Base-by-base conservation (phyloP, 75 land plant species). In the Picea sitchensis region DNA sequence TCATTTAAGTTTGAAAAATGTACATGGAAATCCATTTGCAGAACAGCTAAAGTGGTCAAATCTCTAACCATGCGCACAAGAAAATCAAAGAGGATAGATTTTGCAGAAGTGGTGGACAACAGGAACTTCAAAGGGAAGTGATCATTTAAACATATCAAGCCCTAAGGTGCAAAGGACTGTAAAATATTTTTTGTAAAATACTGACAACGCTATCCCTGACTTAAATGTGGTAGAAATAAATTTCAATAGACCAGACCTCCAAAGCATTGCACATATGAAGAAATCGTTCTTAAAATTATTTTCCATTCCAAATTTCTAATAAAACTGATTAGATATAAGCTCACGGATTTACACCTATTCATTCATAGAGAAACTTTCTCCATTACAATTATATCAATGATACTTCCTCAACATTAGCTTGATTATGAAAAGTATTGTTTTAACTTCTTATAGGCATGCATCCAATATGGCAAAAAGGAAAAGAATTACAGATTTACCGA, bases 401-500 rank as follows among this genome's bases (percentile, higher is more conserved):
- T 12, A 41, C 36, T 65, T 67, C 41, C 7, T 44, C 51, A n/a
- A 71, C 44, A 44, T 44, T 71, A 44, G 73, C 47, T 17, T 69
- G n/a, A n/a, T 69, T 69, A 51, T 51, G 47, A 17, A 69, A 69
- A 17, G n/a, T 38, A 69, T 69, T 69, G 51, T 68, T 36, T 69
- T 21, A n/a, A 0, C 20, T 18, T 71, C 23, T 41, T 47, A 44
- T 3, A n/a, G n/a, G 54, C 47, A 71, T 71, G 51, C 54, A 38
- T 69, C 21, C n/a, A 71, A 71, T 44, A 41, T 5, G n/a, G 3
- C 18, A 18, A 41, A 71, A 47, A 13, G 3, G 44, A 20, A 47
- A 11, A 71, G 12, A n/a, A 71, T 44, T 36, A n/a, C 54, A 71
- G 34, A 13, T 59, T 84, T 82, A 90, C 92, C 87, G 77, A 15